Base-by-base conservation (phyloP, 1,284 basidiomycete species). In the Cryptococcus amylolentus region DNA sequence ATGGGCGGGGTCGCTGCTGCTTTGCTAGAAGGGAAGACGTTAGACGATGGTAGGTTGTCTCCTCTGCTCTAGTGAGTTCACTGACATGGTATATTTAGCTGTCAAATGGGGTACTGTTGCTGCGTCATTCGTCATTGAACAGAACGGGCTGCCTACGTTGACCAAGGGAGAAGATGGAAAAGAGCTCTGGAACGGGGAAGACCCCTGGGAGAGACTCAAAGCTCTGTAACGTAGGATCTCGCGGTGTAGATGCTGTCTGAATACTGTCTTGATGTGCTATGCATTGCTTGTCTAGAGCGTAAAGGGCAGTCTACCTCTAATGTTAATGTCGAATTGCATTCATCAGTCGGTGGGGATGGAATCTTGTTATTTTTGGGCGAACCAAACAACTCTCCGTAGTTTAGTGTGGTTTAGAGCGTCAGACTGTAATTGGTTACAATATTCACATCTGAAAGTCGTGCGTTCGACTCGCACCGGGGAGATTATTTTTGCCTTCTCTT, bases 1-100 rank as follows among this genome's bases (percentile, higher is more conserved):
- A 69, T 76, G 65, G 75, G 75, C 12, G 75, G 70, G 1, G 50
- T 76, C 4, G 63, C 65, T 40, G 73, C 74, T 4, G 75, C 70
- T 2, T 56, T 76, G 37, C 55, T 66, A 43, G 56, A 58, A 48
- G 71, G 67, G 18, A 54, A 63, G 40, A 57, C 55, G 41, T 44
- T 76, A 14, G 51, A 63, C 12, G 61, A 71, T 47, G 71, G 73
- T 76, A 48, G 51, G 72, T 63, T 40, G 6, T 3, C 3, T 4
- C 47, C 4, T 27, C 37, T 7, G 20, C 20, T 12, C 20, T 8
- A 9, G 45, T 28, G 14, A 40, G 6, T 40, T 4, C 27, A 35
- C 20, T 46, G 18, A 40, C 23, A 5, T 23, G 23, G 18, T 20
- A n/a, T 10, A 35, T 5, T n/a, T 52, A 74, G 73, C 72, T 7